phyloP scores from a whole-genome alignment of 23 red algal species.

The Gracilaria vermiculophylla region DNA sequence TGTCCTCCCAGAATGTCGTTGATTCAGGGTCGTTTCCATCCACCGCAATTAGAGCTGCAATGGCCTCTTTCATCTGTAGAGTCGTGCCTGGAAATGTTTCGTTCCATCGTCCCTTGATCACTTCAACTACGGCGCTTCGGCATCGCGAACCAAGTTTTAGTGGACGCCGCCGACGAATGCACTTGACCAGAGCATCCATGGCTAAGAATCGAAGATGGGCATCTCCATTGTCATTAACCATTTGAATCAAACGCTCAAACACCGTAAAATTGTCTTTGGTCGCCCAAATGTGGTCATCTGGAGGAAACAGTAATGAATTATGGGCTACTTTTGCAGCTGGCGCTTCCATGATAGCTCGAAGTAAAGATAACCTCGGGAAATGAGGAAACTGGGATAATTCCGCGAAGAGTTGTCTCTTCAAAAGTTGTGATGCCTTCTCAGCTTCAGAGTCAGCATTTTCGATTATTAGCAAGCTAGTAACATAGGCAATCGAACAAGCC shows the following conservation, averaged over 20 bases:
- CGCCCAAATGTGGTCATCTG: neutral
- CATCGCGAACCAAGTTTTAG: neutral
- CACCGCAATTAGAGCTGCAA: conserved; percentile 26
- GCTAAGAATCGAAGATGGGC: conserved; percentile 32
- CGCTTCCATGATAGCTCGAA: conserved; percentile 49
- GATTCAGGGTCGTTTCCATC: conserved; percentile 36
- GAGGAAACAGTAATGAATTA: conserved; percentile 12
- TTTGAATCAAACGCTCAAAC: conserved; percentile 18
- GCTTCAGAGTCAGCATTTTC: neutral
- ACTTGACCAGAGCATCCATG: conserved; percentile 36
- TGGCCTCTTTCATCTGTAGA: conserved; percentile 24
- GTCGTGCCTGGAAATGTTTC: conserved; percentile 42
- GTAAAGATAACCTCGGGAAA: conserved; percentile 39
- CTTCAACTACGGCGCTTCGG: neutral
- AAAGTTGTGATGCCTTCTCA: neutral
- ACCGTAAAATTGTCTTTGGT: neutral
- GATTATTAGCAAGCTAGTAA: neutral
- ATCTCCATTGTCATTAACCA: conserved; percentile 19
- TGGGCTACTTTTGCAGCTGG: conserved; percentile 23
- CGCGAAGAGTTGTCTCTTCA: conserved; percentile 10
- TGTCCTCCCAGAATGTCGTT: conserved; percentile 25
- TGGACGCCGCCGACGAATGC: conserved; percentile 8
- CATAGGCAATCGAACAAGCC: conserved; percentile 41
- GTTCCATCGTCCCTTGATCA: conserved; percentile 37
- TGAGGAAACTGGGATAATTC: conserved; percentile 25